Percentiles rank a stretch among this genome's conserved stretches.
These are phyloP conservation scores for Solanum etuberosum DNA, from an alignment of 257 asterid species.

Conservation along the genomic window DNA sequence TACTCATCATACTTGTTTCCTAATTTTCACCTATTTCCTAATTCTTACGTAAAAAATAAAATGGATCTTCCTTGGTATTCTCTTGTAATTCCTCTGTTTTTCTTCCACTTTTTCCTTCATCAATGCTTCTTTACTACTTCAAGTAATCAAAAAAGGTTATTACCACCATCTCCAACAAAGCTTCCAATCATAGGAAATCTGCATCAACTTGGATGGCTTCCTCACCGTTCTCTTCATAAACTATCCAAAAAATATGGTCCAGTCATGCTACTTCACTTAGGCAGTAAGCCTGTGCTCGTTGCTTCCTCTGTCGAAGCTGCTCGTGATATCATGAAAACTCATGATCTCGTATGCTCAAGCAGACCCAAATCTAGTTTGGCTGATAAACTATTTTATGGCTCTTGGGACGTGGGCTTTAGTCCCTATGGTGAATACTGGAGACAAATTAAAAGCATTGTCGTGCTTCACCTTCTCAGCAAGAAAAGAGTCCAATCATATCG, in stretches of 20 bases:
- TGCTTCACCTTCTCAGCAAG: conserved; percentile 5
- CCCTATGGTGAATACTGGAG: conserved; percentile 11
- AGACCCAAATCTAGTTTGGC: conserved; percentile 5
- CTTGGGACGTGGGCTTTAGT: not conserved
- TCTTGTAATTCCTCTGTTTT: too few relatives aligned
- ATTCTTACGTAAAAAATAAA: too few relatives aligned
- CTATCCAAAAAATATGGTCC: conserved; percentile 25
- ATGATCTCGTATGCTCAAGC: conserved; percentile 16
- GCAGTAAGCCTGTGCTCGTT: conserved; percentile 7
- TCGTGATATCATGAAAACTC: conserved; percentile 20
- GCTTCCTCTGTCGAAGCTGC: conserved; percentile 19
- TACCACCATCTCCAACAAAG: conserved; percentile 28
- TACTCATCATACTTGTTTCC: too few relatives aligned
- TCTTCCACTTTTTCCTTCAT: too few relatives aligned
- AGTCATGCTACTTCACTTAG: conserved; percentile 29
- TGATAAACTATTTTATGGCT: not conserved
- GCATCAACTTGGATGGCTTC: conserved; percentile 15
- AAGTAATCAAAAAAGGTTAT: not conserved
- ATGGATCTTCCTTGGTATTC: not conserved
- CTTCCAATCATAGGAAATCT: conserved; percentile 37
- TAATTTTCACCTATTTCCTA: too few relatives aligned
- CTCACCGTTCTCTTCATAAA: conserved; percentile 18
- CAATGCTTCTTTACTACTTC: not conserved
- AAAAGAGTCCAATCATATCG: conserved; percentile 5
- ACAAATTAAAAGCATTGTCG: not conserved